Conservation (phyloP, 2,329 filamentous ascomycete genomes). For the Nemania abortiva region DNA sequence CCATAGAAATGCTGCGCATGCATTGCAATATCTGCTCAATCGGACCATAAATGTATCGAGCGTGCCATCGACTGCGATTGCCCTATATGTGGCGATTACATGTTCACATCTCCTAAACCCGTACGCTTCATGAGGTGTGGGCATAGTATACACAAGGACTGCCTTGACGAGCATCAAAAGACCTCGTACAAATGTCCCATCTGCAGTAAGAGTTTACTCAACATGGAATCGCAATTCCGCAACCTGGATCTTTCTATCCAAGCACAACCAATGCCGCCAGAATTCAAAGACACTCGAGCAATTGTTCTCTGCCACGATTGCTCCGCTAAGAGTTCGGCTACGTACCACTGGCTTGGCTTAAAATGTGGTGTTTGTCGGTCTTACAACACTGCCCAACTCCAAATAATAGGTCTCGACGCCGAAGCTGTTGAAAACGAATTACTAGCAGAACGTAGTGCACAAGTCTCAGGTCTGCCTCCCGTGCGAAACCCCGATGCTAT, state of each 20-base stretch:
- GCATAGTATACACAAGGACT: conserved; percentile 92
- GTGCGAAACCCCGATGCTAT: conserved; percentile 32
- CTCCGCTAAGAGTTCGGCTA: conserved; percentile 84
- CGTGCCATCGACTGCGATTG: conserved; percentile 95
- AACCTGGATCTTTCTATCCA: conserved; percentile 90
- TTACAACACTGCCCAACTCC: conserved; percentile 76
- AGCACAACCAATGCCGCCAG: conserved; percentile 89
- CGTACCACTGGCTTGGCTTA: conserved; percentile 93
- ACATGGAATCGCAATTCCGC: conserved; percentile 96
- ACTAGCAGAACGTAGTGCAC: conserved; percentile 37
- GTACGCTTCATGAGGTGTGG: conserved; percentile 97
- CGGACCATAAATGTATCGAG: conserved; percentile 93
- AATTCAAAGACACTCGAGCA: conserved; percentile 83
- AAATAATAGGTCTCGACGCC: conserved; percentile 63
- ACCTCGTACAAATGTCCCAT: conserved; percentile 96
- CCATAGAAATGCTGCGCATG: conserved; percentile 88
- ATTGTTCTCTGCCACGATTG: conserved; percentile 96
- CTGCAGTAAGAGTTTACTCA: conserved; percentile 95
- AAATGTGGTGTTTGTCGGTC: conserved; percentile 83
- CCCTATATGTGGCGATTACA: conserved; percentile 95
- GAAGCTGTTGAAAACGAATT: conserved; percentile 41
- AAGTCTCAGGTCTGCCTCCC: conserved; percentile 38
- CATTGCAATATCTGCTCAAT: conserved; percentile 87
- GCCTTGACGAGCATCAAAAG: conserved; percentile 88
- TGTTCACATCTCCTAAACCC: conserved; percentile 89